Evolutionary conservation across 108 stramenopile genomes (phyloP).

Genomic region (Aurantiochytrium sp.): DNA sequence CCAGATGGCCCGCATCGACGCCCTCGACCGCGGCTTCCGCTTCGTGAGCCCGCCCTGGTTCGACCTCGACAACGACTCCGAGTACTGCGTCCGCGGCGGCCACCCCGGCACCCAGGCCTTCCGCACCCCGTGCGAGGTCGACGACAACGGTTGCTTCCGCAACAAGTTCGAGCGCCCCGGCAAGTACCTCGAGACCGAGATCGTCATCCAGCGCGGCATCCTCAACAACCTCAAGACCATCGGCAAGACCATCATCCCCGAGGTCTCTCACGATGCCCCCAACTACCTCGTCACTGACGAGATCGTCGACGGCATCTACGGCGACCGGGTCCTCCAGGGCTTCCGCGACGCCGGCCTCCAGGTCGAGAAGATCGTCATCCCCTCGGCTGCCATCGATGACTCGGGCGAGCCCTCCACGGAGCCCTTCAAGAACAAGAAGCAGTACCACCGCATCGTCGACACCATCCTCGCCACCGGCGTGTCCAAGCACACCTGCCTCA

Average conservation of each 20-base stretch:
- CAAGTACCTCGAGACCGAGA: slow-evolving; percentile 38
- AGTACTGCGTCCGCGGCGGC: slow-evolving; percentile 29
- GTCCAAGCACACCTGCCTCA: slow-evolving; percentile 44
- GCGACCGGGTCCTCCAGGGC: slow-evolving; percentile 42
- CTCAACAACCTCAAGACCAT: slow-evolving; percentile 35
- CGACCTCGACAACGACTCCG: slow-evolving; percentile 23
- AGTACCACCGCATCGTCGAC: slow-evolving; percentile 19
- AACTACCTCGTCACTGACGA: slow-evolving; percentile 47
- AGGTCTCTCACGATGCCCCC: slow-evolving; percentile 37
- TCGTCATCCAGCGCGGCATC: slow-evolving; percentile 42
- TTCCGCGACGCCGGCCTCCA: slow-evolving; percentile 40
- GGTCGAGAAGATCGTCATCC: slow-evolving; percentile 39
- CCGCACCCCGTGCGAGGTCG: slow-evolving; percentile 35
- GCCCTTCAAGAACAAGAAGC: slow-evolving; percentile 38
- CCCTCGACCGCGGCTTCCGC: slow-evolving; percentile 32
- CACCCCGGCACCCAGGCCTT: slow-evolving; percentile 33
- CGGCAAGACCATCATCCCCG: slow-evolving; percentile 34
- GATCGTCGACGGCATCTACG: slow-evolving; percentile 38
- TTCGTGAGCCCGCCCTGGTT: slow-evolving; percentile 30
- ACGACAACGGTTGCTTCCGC: slow-evolving; percentile 39
- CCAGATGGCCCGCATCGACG: slow-evolving; percentile 67
- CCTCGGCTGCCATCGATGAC: slow-evolving; percentile 38
- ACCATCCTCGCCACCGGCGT: slow-evolving; percentile 32
- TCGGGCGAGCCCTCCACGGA: slow-evolving; percentile 43
- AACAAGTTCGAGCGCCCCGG: slow-evolving; percentile 42